Evolutionary conservation across 2,329 filamentous ascomycete genomes (phyloP), one percentile per base, ranked within the genome.

Genomic region (Neocucurbitaria cava): DNA sequence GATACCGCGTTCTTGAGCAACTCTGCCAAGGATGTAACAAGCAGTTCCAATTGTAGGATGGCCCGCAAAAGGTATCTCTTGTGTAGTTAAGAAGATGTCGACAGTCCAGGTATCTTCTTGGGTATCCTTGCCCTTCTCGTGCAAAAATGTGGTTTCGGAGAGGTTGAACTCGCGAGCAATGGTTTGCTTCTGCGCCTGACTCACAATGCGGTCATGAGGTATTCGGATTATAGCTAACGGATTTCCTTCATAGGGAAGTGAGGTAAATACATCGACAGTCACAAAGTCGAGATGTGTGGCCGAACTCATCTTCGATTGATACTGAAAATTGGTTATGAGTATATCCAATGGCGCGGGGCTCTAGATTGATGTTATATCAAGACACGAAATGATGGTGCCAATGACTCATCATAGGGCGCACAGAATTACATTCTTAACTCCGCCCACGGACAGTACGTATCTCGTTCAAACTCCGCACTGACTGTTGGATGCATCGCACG

Each of bases 121-220:
- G 15, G 54, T 54, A 28, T 49, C 60, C 5, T 46, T 36, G 26
- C 45, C 67, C 23, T 65, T 66, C 48, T 73, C 75, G 59, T 84
- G 78, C 17, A 86, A 67, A 58, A 87, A 85, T 21, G 84, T 81
- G 0, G 82, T 84, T 59, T 87, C 84, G 0, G 82, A 84, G 33
- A 83, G 75, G 59, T 85, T 85, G 75, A 86, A 86, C 59, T 86
- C 84, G 28, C 74, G 70, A 5, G 83, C 82, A 51, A 87, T 81
- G 40, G 64, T 68, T 65, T 85, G 83, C 65, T 85, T 84, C 57
- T 82, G 77, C 31, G 72, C 70, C 49, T 84, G 82, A 10, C 73
- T 78, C 41, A 81, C 56, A 6, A 51, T 46, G 20, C 63, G 58
- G 33, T 68, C 59, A 40, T 65, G 56, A 3, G 78, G 77, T 11